Percentiles rank a stretch among this genome's conserved stretches.
These are phyloP conservation scores for Helichrysum umbraculigerum DNA, from an alignment of 129 eudicot species.

Conservation along the genomic window DNA sequence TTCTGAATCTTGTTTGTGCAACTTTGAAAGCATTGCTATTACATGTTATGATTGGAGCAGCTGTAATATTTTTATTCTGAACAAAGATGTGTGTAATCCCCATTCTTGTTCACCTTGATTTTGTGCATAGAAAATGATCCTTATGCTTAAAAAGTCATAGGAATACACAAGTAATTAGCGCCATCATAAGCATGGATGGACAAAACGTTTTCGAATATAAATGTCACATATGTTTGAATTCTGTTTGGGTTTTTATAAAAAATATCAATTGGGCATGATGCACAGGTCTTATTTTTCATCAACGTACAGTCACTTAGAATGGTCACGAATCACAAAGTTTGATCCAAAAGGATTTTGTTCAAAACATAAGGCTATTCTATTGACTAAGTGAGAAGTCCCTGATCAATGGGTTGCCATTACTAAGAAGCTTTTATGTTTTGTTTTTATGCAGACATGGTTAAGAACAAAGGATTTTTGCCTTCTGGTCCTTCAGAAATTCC, in stretches of 20 bases:
- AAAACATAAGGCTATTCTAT: neutral
- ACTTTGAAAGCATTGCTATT: slow-evolving; percentile 20
- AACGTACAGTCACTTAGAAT: neutral
- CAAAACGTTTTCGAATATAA: neutral
- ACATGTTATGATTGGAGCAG: neutral
- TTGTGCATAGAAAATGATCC: neutral
- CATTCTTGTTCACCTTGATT: neutral
- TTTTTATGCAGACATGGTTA: slow-evolving; percentile 78
- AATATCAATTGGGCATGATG: neutral
- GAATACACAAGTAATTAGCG: neutral
- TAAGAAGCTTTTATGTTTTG: slow-evolving; percentile 12
- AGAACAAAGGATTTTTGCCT: slow-evolving; percentile 97
- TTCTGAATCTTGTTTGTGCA: slow-evolving; percentile 20
- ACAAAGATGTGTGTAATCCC: slow-evolving; percentile 16
- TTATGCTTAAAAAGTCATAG: neutral
- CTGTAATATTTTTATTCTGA: neutral
- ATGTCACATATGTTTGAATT: neutral
- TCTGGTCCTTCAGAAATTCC: slow-evolving; percentile 98
- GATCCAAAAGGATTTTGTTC: neutral
- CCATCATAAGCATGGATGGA: neutral
- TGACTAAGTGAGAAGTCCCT: slow-evolving; percentile 9
- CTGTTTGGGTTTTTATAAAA: neutral
- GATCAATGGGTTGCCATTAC: slow-evolving; percentile 12
- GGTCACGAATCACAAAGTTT: neutral
- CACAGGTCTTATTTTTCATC: neutral